These are phyloP conservation scores for Cyclaneusma minus DNA, from an alignment of 2,329 filamentous ascomycete genomes.

Conservation along the genomic window DNA sequence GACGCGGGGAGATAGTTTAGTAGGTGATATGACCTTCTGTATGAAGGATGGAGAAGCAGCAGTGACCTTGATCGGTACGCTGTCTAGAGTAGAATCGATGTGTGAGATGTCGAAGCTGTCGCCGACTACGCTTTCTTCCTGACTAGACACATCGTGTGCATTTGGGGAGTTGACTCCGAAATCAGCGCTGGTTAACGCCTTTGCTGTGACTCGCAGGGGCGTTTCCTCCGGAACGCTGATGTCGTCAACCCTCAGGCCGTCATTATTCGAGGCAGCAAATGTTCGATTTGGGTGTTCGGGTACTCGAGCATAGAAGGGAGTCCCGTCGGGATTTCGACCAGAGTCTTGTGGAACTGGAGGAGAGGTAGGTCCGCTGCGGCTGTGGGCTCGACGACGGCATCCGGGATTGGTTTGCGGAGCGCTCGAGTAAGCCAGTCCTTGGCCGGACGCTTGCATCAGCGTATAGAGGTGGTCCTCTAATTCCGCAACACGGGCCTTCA, in stretches of 20 bases:
- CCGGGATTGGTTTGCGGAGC: too few species aligned
- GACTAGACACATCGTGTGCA: slow-evolving; percentile 6
- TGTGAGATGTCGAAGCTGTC: slow-evolving; percentile 39
- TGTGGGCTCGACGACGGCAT: too few species aligned
- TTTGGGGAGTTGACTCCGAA: slow-evolving; percentile 10
- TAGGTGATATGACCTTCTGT: slow-evolving; percentile 14
- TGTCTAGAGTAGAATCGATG: slow-evolving; percentile 43
- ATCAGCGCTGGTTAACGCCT: slow-evolving; percentile 16
- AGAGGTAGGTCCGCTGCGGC: slow-evolving; percentile 1
- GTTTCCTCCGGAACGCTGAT: slow-evolving; percentile 13
- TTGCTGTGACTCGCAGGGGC: slow-evolving; percentile 15
- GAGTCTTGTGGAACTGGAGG: slow-evolving; percentile 16
- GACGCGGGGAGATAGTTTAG: slow-evolving; percentile 11
- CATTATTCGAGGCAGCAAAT: slow-evolving; percentile 6
- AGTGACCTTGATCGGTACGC: slow-evolving; percentile 37
- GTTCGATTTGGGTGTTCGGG: slow-evolving; percentile 16
- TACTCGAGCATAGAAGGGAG: slow-evolving; percentile 19
- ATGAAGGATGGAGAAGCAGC: slow-evolving; percentile 25
- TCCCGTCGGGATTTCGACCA: slow-evolving; percentile 17
- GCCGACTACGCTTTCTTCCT: slow-evolving; percentile 7
- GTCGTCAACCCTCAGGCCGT: slow-evolving; percentile 13
- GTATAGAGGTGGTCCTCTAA: slow-evolving; percentile 13
- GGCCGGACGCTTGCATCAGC: too few species aligned
- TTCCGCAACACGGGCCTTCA: slow-evolving; percentile 13
- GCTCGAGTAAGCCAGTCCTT: too few species aligned